Base-by-base conservation (phyloP, 2,329 filamentous ascomycete species). In the Pseudodiploospora longispora region DNA sequence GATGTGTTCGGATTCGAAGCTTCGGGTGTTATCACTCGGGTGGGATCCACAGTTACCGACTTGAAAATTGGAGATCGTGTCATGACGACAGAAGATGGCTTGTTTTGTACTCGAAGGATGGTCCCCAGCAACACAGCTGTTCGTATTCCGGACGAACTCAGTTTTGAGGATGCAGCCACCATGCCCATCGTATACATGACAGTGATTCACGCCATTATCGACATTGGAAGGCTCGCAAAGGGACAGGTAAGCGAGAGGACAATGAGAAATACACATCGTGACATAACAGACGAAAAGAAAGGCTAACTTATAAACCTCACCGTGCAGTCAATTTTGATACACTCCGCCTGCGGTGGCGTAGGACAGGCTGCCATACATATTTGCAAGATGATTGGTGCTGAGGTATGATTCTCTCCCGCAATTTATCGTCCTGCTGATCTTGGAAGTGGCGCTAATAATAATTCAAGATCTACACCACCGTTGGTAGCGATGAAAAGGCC, bases 51-150 rank as follows among this genome's bases (percentile, higher is more conserved):
- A 7, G 50, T 52, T 4, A 33, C 43, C 3, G 12, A 38, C 3
- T 50, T 66, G 6, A 41, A 45, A 1, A 32, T 55, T 0, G 67
- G 67, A 6, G 64, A 69, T 38, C 57, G 61, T 1, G 66, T 68
- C 6, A 56, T 43, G 30, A 36, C 41, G 5, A 43, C 40, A 6
- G 34, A 38, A 8, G 12, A 33, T 4, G 44, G 44, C n/a, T 40
- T 42, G 6, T 39, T 46, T 32, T 27, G 40, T 6, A 47, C 44
- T 9, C 38, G 9, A 28, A 39, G 29, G 27, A 33, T 43, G 19
- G 38, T 41, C n/a, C 30, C 39, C 4, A 41, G 30, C 30, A 12
- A 19, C 8, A 27, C 33, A 3, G 40, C 29, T 5, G 56, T 47
- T 38, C 44, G 47, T 0, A 62, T 70, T 9, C 61, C 62, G 1